A percentile compares a stretch with the other conserved stretches of the same genome.
Conservation (phyloP, 306 rosid genomes). For the Trichosanthes cucumerina region DNA sequence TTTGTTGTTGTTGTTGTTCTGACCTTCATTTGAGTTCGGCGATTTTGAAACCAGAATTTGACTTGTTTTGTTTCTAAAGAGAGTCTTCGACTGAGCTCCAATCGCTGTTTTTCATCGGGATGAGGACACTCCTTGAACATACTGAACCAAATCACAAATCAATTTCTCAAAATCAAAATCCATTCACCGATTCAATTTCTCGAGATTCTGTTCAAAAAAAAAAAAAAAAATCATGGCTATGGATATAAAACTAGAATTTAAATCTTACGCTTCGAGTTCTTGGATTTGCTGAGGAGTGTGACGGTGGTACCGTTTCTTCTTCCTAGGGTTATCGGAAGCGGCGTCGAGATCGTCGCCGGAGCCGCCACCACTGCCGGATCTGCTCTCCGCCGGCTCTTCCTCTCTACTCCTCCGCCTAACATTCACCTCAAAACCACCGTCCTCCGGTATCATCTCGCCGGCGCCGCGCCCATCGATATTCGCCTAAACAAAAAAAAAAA, state of each 20-base stretch:
- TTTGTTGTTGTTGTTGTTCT: neutral
- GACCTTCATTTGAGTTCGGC: constrained; percentile 98
- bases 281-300: constrained; percentile 98
- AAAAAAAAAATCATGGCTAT: neutral
- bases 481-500: constrained; percentile 23
- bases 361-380: constrained; percentile 84
- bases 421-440: constrained; percentile 38
- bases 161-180: neutral
- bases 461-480: constrained; percentile 68
- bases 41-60: constrained; percentile 97
- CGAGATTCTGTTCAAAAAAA: too few relatives aligned
- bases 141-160: constrained; percentile 20
- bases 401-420: constrained; percentile 65
- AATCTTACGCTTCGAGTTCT: constrained; percentile 79
- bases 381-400: constrained; percentile 43
- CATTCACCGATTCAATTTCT: too few relatives aligned
- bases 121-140: constrained; percentile 93
- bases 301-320: constrained; percentile 80
- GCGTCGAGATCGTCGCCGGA: constrained; percentile 90
- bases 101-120: constrained; percentile 92
- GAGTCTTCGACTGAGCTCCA: constrained; percentile 72
- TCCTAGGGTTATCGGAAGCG: constrained; percentile 54
- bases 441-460: constrained; percentile 44
- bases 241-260: neutral
- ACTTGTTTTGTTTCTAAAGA: constrained; percentile 83